Percentiles rank a stretch among this genome's conserved stretches.
phyloP scores from a whole-genome alignment of 2,329 filamentous ascomycete species.

The Fusarium pseudonygamai region DNA sequence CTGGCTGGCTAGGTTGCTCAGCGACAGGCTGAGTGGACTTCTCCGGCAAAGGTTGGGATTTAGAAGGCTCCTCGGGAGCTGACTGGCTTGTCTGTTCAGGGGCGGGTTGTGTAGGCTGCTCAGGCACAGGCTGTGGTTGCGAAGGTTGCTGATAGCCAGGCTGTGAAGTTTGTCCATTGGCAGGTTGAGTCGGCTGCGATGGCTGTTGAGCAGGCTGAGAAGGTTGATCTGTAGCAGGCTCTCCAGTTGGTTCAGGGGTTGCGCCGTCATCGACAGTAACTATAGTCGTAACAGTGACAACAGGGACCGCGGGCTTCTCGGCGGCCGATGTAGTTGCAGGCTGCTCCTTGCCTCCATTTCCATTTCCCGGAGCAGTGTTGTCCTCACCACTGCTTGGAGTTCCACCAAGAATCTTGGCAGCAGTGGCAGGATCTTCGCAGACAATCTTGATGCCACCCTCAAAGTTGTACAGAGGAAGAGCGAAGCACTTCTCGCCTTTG shows the following conservation, averaged over 20 bases:
- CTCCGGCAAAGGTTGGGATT: background rate
- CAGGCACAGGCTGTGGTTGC: constrained; percentile 5
- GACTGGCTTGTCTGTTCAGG: constrained; percentile 7
- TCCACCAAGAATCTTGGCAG: constrained; percentile 54
- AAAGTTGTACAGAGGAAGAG: constrained; percentile 61
- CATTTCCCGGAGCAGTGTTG: constrained; percentile 10
- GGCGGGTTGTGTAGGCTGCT: constrained; percentile 5
- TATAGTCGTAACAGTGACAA: constrained; percentile 46
- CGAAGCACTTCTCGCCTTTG: constrained; percentile 56
- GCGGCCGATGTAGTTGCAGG: constrained; percentile 23
- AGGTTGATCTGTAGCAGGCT: constrained; percentile 13
- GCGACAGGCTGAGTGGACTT: constrained; percentile 10
- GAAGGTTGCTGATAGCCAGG: constrained; percentile 12
- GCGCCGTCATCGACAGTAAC: constrained; percentile 43
- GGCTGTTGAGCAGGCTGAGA: constrained; percentile 11
- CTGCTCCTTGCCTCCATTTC: constrained; percentile 7
- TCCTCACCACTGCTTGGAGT: constrained; percentile 11
- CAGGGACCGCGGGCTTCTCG: constrained; percentile 28
- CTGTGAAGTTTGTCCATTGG: constrained; percentile 4
- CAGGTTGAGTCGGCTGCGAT: constrained; percentile 19
- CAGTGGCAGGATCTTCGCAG: constrained; percentile 55
- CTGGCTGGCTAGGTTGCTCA: constrained; percentile 12
- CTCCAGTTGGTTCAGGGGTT: constrained; percentile 13
- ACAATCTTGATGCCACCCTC: constrained; percentile 57
- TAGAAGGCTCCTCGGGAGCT: background rate